These are phyloP conservation scores for Poa pratensis DNA, from an alignment of 176 grass and related monocot species.

Conservation along the genomic window DNA sequence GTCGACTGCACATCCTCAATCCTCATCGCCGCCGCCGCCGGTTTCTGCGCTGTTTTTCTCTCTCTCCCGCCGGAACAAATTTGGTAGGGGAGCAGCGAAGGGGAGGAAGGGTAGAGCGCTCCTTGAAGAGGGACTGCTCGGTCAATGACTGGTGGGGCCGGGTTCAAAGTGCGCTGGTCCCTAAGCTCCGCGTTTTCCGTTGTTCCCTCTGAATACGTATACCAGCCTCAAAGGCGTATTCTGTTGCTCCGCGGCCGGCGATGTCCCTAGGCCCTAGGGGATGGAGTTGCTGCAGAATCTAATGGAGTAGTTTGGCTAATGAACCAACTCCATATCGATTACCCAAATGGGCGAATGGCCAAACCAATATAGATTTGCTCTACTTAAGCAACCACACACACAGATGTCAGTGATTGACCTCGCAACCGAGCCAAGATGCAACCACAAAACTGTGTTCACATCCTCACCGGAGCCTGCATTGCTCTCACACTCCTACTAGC, in stretches of 20 bases:
- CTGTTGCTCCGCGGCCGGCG: accelerated
- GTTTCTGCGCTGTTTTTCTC: neutral
- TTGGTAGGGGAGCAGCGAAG: neutral
- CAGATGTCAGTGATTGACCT: neutral
- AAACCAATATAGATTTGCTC: neutral
- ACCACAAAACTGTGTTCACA: neutral
- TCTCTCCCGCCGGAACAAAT: conserved; percentile 37
- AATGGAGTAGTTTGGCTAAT: conserved; percentile 39
- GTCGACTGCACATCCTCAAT: conserved; percentile 95
- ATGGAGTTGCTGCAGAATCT: conserved; percentile 29
- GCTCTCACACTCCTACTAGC: conserved; percentile 51
- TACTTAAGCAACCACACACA: conserved; percentile 5
- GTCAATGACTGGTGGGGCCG: conserved; percentile 6
- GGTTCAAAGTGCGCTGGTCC: neutral
- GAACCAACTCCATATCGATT: conserved; percentile 38
- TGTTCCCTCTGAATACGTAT: neutral
- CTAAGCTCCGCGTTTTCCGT: neutral
- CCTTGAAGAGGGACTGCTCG: neutral
- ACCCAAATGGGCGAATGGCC: neutral
- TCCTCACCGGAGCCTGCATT: conserved; percentile 12
- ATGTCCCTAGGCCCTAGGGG: neutral
- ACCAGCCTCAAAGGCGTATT: neutral
- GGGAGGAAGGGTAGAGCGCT: neutral
- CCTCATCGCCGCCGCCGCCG: conserved; percentile 61
- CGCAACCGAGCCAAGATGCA: conserved; percentile 39